These are phyloP conservation scores for Rhizomucor pusillus DNA, from an alignment of 371 early-diverging fungal genomes.

Conservation along the genomic window DNA sequence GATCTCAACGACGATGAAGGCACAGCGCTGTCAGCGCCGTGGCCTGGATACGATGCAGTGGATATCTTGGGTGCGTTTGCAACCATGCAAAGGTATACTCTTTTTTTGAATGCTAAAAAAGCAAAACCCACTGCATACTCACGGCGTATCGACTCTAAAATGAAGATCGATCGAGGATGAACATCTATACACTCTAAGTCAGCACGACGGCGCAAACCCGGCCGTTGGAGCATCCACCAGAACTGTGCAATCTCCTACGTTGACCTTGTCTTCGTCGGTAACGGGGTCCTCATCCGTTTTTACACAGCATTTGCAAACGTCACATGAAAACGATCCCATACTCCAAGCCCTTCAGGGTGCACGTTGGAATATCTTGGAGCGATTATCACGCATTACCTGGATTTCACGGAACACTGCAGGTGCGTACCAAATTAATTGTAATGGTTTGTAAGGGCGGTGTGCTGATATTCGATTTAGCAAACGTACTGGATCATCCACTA, in stretches of 20 bases:
- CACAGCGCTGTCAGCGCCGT: constrained; percentile 21
- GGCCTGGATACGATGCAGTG: constrained; percentile 41
- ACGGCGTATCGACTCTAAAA: too few relatives aligned
- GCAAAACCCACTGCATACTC: too few relatives aligned
- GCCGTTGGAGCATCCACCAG: too few relatives aligned
- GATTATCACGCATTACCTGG: constrained; percentile 80
- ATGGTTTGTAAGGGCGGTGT: neutral
- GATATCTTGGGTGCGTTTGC: constrained; percentile 41
- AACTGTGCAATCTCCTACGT: too few relatives aligned
- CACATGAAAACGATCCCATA: constrained; percentile 16
- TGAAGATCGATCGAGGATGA: too few relatives aligned
- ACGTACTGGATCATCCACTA: constrained; percentile 76
- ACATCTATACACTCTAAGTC: neutral
- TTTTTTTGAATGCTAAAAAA: too few relatives aligned
- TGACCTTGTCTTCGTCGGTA: too few relatives aligned
- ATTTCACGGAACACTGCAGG: constrained; percentile 72
- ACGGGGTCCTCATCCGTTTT: constrained; percentile 23
- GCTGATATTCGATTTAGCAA: constrained; percentile 29
- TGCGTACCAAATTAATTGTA: constrained; percentile 12
- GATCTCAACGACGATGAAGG: too few relatives aligned
- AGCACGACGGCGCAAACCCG: too few relatives aligned
- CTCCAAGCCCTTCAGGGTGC: constrained; percentile 25
- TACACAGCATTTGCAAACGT: too few relatives aligned
- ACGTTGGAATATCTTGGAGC: constrained; percentile 80
- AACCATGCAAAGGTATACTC: constrained; percentile 25